phyloP scores from a whole-genome alignment of 768 basidiomycete genomes.

The Brasilioporus rufonigricans region DNA sequence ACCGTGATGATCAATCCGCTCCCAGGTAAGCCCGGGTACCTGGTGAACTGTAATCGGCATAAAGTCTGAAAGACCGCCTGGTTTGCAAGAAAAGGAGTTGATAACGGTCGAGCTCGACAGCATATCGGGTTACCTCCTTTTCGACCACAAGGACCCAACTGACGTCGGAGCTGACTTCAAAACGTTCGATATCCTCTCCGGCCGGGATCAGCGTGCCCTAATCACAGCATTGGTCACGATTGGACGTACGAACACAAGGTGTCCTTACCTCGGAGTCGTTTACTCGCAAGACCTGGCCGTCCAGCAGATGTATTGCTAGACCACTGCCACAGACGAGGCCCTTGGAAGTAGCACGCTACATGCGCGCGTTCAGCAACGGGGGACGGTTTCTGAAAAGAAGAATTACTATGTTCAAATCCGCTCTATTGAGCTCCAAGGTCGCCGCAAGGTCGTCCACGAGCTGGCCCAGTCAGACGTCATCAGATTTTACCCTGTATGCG shows the following conservation, averaged over 20 bases:
- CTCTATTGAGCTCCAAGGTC: constrained; percentile 68
- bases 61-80: constrained; percentile 96
- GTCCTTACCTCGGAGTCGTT: constrained; percentile 58
- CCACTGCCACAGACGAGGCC: constrained; percentile 77
- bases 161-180: constrained; percentile 54
- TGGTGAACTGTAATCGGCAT: constrained; percentile 53
- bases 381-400: neutral
- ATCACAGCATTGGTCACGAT: neutral
- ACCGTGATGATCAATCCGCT: constrained; percentile 81
- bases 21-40: constrained; percentile 50
- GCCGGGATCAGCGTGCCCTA: constrained; percentile 79
- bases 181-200: constrained; percentile 64
- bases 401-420: constrained; percentile 75
- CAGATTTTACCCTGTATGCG: constrained; percentile 7
- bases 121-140: constrained; percentile 68
- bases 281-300: constrained; percentile 49
- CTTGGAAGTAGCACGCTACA: constrained; percentile 83
- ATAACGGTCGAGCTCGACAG: neutral
- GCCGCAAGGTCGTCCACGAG: constrained; percentile 89
- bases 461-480: constrained; percentile 38
- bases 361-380: constrained; percentile 6
- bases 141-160: constrained; percentile 87
- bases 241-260: neutral
- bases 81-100: neutral
- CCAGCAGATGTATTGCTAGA: constrained; percentile 53